phyloP scores from a whole-genome alignment of 1,139 yeast species.

The Zygoascus meyerae region DNA sequence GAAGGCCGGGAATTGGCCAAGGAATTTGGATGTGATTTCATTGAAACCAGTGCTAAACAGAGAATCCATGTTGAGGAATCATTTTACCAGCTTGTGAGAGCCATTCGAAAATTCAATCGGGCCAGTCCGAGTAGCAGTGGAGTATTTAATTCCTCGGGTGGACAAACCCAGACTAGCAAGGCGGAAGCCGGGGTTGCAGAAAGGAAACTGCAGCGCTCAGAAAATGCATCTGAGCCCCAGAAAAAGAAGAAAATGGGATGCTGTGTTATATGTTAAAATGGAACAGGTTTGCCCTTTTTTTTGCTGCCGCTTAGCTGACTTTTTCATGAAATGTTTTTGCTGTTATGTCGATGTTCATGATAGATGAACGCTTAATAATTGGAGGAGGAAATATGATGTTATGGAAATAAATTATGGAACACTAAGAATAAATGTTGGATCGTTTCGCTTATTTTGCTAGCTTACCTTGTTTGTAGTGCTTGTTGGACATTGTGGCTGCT shows the following conservation, averaged over 20 bases:
- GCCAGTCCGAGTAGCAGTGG: slow-evolving; percentile 12
- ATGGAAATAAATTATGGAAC: too few species aligned
- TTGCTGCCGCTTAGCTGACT: neutral
- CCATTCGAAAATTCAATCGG: slow-evolving; percentile 45
- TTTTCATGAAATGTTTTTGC: neutral
- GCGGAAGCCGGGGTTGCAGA: slow-evolving; percentile 1
- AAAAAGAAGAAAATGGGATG: slow-evolving; percentile 8
- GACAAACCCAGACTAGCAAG: neutral
- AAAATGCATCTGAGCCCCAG: neutral
- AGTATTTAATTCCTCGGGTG: neutral
- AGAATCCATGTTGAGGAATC: slow-evolving; percentile 92
- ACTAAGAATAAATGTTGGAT: too few species aligned
- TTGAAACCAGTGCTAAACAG: slow-evolving; percentile 92
- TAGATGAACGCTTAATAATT: neutral
- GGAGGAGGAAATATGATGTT: too few species aligned
- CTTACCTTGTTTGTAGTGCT: too few species aligned
- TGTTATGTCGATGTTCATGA: neutral
- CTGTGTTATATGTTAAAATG: slow-evolving; percentile 5
- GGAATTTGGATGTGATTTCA: slow-evolving; percentile 66
- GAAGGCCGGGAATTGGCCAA: slow-evolving; percentile 75
- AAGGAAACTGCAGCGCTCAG: slow-evolving; percentile 3
- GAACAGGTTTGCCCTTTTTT: neutral
- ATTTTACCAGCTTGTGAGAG: slow-evolving; percentile 68
- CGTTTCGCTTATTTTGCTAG: too few species aligned
- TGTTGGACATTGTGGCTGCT: too few species aligned